phyloP scores from a whole-genome alignment of 768 basidiomycete genomes.

The Fistulinella prunicolor region DNA sequence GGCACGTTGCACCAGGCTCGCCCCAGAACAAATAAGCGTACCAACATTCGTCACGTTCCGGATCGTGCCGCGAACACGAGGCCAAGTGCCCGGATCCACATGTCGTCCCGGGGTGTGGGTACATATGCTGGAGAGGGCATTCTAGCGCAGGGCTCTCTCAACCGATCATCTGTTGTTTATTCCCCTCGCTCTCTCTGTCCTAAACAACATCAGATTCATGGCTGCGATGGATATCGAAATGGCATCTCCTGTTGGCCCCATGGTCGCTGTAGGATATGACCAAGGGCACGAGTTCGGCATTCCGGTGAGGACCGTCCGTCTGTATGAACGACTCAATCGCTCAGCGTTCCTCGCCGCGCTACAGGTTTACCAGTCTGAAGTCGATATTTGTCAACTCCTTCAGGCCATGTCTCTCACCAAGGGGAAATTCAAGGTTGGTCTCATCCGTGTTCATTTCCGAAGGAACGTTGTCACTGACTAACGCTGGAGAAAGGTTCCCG shows the following conservation, averaged over 20 bases:
- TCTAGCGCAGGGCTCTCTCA: conserved; percentile 1
- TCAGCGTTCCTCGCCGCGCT: conserved; percentile 1
- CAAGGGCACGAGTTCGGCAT: conserved; percentile 17
- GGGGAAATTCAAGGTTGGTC: conserved; percentile 32
- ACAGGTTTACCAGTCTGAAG: conserved; percentile 29
- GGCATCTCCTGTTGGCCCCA: conserved; percentile 30
- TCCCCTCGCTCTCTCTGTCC: not conserved
- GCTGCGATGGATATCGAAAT: conserved; percentile 33
- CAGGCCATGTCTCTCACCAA: conserved; percentile 48
- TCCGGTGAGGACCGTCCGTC: conserved; percentile 17
- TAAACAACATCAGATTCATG: conserved; percentile 4
- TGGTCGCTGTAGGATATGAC: conserved; percentile 23
- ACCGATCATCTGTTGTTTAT: conserved; percentile 15
- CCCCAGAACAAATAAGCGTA: conserved; percentile 11
- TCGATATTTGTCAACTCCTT: conserved; percentile 54
- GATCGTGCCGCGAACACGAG: conserved; percentile 28
- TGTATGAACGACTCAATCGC: not conserved
- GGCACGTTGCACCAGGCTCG: conserved; percentile 11
- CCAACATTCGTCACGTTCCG: conserved; percentile 6
- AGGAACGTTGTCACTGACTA: conserved; percentile 13
- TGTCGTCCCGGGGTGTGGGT: conserved; percentile 20
- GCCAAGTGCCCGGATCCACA: conserved; percentile 25
- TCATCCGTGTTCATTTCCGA: not conserved
- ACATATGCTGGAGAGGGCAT: conserved; percentile 23
- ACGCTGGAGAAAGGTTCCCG: conserved; percentile 35